Evolutionary conservation across 495 filamentous ascomycete species (phyloP).

Genomic region (Penicillium mononematosum): DNA sequence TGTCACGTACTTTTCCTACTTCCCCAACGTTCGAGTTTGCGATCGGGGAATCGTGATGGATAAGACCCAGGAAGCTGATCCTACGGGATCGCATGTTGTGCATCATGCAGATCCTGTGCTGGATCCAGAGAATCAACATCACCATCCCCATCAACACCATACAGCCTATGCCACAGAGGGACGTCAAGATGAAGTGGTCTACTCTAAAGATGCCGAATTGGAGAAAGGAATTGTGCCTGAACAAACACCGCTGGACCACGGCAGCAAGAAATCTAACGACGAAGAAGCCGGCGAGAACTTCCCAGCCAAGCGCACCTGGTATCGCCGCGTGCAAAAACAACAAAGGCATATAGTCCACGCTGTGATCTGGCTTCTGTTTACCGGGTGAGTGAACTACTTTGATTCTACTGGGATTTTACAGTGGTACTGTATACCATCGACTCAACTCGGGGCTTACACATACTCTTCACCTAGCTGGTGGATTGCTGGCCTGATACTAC

Average conservation of each 20-base stretch:
- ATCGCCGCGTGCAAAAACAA: conserved; percentile 29
- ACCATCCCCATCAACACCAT: conserved; percentile 54
- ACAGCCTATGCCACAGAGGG: conserved; percentile 42
- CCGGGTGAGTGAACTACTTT: conserved; percentile 49
- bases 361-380: conserved; percentile 56
- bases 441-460: conserved; percentile 16
- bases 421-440: background rate
- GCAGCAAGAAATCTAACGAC: conserved; percentile 38
- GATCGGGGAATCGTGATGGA: conserved; percentile 3
- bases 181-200: conserved; percentile 47
- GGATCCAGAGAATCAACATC: conserved; percentile 41
- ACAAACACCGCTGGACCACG: conserved; percentile 40
- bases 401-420: background rate
- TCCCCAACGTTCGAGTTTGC: background rate
- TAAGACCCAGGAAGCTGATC: conserved; percentile 1
- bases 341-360: conserved; percentile 47
- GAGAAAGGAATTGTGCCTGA: conserved; percentile 49
- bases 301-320: conserved; percentile 25
- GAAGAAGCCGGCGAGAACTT: conserved; percentile 29
- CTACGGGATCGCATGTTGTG: background rate
- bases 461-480: conserved; percentile 63
- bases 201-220: conserved; percentile 41
- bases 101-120: conserved; percentile 21
- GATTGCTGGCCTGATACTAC: conserved; percentile 75
- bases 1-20: background rate